Evolutionary conservation across 345 rosid species (phyloP), one percentile per base, ranked within the genome.

Genomic region (Brassica carinata): DNA sequence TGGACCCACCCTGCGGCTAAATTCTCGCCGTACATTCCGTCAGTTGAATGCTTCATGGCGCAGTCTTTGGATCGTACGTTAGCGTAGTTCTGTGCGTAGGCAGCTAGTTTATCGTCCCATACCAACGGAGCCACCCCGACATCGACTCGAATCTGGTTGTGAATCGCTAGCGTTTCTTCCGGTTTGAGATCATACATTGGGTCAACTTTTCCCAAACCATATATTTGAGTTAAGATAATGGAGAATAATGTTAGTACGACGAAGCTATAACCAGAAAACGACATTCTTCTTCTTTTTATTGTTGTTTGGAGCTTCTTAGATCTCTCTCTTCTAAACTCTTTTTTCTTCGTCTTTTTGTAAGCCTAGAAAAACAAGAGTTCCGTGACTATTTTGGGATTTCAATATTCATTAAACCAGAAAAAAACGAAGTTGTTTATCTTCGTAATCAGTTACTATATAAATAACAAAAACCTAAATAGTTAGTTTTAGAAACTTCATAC

Each of bases 11-110:
- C 83, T 36, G 77, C 15, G 10, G 88, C 91, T 1, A 89, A 68
- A 69, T 89, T 89, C 79, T 88, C 91, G 0, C 90, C 91, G 14
- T 84, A 87, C 1, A 84, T 83, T 23, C 91, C 91, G 3, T 64
- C 57, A 0, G 94, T 67, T 1, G 93, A 89, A 72, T 89, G 88
- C 23, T 31, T 63, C 6, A 85, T 79, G 0, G 57, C 53, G 33
- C 23, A 76, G 72, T 63, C 78, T 79, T 67, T 67, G 48, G 78
- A 69, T 26, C 68, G 74, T 18, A 64, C 3, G 13, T 68, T 61
- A 0, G 88, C 87, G 5, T 84, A 89, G 34, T 27, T 40, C 9
- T 59, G 85, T 5, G 91, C 91, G 29, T 79, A 81, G 61, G 80
- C 82, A 0, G 88, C 93, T 0, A 89, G 66, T 0, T 45, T 76